Base-by-base conservation (phyloP, 2,329 filamentous ascomycete species). In the Fusarium acutatum region DNA sequence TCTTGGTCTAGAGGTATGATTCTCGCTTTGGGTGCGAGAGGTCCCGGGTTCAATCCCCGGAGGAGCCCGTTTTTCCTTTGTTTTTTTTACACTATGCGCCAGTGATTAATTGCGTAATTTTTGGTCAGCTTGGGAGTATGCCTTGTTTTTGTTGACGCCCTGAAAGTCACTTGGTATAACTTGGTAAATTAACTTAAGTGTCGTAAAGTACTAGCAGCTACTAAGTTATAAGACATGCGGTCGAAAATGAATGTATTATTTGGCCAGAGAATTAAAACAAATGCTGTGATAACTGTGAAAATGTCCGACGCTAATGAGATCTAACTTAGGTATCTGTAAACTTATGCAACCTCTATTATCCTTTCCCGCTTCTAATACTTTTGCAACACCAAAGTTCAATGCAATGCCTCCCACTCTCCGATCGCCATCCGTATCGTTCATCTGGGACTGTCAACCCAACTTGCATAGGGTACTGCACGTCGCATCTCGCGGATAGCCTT, bases 41-140 rank as follows among this genome's bases (percentile, higher is more conserved):
- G 82, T 83, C 82, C 82, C 82, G 83, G 81, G 83, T 84, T 84
- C 83, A 82, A 84, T 83, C 81, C 83, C 81, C 83, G 83, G 83
- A 81, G 66, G 69, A 72, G 69, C 69, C 69, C 69, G 11, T 43
- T 43, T 24, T 13, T 3, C 4, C 38, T 53, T 28, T 53, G 10
- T 7, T 13, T 28, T 20, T 28, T 53, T 11, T 7, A 0, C 3
- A 12, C 5, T 14, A 0, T 12, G 3, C 8, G 1, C 1, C 0
- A 5, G 13, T 14, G 1, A 8, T 26, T 5, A 1, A 13, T 6
- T 3, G 5, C 8, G 10, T 24, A 2, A 43, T 7, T 13, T 43
- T 22, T 8, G 24, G 20, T 12, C 4, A 17, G 43, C 18, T 28
- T 47, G 7, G 20, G n/a, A 46, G n/a, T 20, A 1, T 26, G 12